Base-by-base conservation (phyloP, 345 rosid genomes). In the Lenwebbia sp. region DNA sequence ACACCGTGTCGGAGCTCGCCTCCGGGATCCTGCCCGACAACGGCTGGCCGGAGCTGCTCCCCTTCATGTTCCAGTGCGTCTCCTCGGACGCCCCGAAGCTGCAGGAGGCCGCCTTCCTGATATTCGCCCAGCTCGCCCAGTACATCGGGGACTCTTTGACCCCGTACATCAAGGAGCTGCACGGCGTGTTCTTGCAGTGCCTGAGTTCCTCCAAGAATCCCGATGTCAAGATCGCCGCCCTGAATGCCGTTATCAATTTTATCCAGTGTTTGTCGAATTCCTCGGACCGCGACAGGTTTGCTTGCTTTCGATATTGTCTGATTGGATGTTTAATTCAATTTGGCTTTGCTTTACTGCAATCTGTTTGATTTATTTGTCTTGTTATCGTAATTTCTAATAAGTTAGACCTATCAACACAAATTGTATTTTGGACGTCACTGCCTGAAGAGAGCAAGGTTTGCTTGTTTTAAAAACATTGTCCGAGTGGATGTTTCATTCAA, bases 1-100 rank as follows among this genome's bases (percentile, higher is more conserved):
- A 96, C 83, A 98, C 99, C 23, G 92, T 98, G 82, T 94, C 99
- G 13, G 99, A 98, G 92, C 95, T 98, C 55, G 99, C 99, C 26
- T 94, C 98, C 1, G 93, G 95, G 81, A 94, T 98, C 86, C 83
- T 98, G 33, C 95, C 95, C 5, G 98, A 96, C 4, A 94, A 95
- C 44, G 97, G 95, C 1, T 98, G 99, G 99, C 99, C 99, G 3
- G 99, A 98, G 93, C 89, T 98, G 54, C 85, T 98, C 44, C 99
- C 99, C 6, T 98, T 96, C 74, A 95, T 98, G 94, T 98, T 98
- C 85, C 97, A 95, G 90, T 98, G 99, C 85, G 98, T 98, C 0
- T 91, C 97, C 1, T 94, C 98, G 2, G 96, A 95, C 89, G 90
- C 96, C 6, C 90, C 92, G 15, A 96, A 95, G 85, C 87, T 96